Percentiles rank a stretch among this genome's conserved stretches.
These are phyloP conservation scores for Xylariaceae sp. DNA, from an alignment of 2,329 filamentous ascomycete species.

Conservation along the genomic window DNA sequence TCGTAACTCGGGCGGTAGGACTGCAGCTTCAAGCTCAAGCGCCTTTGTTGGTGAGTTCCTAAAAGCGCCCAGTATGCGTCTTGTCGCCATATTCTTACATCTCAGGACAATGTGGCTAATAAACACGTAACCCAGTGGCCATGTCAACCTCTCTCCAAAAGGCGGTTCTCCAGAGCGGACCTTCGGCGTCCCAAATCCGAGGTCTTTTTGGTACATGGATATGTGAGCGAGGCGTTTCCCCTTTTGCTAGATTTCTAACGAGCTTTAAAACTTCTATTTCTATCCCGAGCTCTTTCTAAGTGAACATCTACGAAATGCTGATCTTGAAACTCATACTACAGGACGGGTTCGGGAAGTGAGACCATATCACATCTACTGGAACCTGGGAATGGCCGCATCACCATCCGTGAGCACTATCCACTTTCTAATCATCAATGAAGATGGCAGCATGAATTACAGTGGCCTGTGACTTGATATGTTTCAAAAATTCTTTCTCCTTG, in stretches of 20 bases:
- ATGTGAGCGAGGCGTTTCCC: conserved; percentile 30
- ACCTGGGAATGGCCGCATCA: conserved; percentile 60
- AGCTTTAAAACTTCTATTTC: not conserved
- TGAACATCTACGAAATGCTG: not conserved
- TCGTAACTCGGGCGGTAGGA: no score
- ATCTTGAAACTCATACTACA: not conserved
- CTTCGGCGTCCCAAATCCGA: conserved; percentile 31
- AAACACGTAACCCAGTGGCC: conserved; percentile 32
- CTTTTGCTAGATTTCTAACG: not conserved
- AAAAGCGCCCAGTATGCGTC: no score
- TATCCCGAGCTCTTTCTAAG: not conserved
- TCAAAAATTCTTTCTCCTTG: not conserved
- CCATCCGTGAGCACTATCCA: conserved; percentile 42
- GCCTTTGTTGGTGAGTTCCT: no score
- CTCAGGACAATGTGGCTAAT: not conserved
- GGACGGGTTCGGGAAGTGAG: conserved; percentile 67
- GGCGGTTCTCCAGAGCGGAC: conserved; percentile 55
- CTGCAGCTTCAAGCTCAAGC: no score
- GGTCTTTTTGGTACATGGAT: conserved; percentile 57
- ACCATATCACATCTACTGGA: conserved; percentile 72
- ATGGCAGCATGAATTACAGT: no score
- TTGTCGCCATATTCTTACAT: no score
- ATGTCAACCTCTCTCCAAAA: conserved; percentile 75
- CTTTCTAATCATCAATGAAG: not conserved
- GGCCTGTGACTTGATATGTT: no score